Evolutionary conservation across 2,329 filamentous ascomycete species (phyloP).

Genomic region (Elsinoe arachidis): DNA sequence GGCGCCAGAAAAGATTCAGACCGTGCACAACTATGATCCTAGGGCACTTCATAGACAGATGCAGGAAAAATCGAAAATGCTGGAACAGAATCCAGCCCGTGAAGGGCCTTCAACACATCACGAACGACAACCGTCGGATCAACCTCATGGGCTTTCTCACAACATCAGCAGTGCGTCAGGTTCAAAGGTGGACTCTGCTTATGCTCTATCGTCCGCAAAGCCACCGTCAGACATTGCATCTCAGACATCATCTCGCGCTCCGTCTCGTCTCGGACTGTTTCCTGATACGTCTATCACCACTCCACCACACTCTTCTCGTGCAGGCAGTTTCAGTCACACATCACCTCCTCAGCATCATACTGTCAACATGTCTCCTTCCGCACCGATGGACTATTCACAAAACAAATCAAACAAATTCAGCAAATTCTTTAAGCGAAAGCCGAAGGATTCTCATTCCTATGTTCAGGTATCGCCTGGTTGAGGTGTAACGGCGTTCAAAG

Average conservation of each 20-base stretch:
- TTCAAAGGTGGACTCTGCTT: constrained; percentile 9
- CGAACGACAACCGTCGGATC: constrained; percentile 3
- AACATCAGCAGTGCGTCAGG: constrained; percentile 1
- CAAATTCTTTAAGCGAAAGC: constrained; percentile 12
- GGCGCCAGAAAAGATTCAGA: constrained; percentile 3
- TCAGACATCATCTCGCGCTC: background rate
- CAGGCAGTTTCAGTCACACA: background rate
- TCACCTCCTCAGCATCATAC: background rate
- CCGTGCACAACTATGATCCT: constrained; percentile 6
- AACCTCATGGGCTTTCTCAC: constrained; percentile 1
- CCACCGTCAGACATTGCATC: background rate
- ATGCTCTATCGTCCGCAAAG: constrained; percentile 5
- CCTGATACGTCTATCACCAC: constrained; percentile 9
- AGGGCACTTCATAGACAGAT: constrained; percentile 7
- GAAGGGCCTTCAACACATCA: background rate
- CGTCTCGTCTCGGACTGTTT: constrained; percentile 11
- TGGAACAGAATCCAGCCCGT: background rate
- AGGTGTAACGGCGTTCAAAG: background rate
- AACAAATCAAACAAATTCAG: constrained; percentile 3
- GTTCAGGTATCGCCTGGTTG: constrained; percentile 6
- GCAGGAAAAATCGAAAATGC: background rate
- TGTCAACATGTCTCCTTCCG: background rate
- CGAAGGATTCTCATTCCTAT: constrained; percentile 5
- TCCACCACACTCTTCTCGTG: constrained; percentile 3
- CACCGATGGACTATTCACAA: constrained; percentile 1